These are phyloP conservation scores for Stephanodiscus triporus DNA, from an alignment of 108 stramenopile species.

Conservation along the genomic window DNA sequence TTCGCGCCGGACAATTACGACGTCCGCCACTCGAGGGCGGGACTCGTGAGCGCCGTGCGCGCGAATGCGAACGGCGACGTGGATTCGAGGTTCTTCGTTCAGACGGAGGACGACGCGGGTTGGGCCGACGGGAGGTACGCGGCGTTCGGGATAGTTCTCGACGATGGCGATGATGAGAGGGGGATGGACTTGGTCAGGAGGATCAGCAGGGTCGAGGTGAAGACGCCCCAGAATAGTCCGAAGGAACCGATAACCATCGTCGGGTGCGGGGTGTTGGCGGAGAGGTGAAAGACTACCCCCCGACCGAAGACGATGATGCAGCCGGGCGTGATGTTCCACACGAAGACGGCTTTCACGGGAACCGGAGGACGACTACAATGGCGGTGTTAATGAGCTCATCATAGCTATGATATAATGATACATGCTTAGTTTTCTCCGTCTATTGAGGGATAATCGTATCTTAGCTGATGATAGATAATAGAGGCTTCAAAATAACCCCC, in stretches of 20 bases:
- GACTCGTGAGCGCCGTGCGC: slow-evolving; percentile 59
- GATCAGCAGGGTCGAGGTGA: slow-evolving; percentile 65
- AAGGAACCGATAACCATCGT: slow-evolving; percentile 57
- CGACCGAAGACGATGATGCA: too few relatives aligned
- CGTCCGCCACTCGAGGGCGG: slow-evolving; percentile 62
- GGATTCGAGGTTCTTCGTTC: slow-evolving; percentile 76
- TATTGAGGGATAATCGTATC: too few relatives aligned
- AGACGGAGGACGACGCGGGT: slow-evolving; percentile 62
- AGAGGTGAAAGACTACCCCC: too few relatives aligned
- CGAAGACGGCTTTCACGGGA: too few relatives aligned
- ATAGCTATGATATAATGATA: too few relatives aligned
- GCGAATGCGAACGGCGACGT: slow-evolving; percentile 42
- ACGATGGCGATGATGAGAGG: slow-evolving; percentile 24
- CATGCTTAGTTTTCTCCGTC: too few relatives aligned
- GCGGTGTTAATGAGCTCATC: too few relatives aligned
- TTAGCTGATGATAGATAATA: too few relatives aligned
- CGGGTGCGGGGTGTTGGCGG: slow-evolving; percentile 31
- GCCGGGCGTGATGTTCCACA: too few relatives aligned
- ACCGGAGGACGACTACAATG: too few relatives aligned
- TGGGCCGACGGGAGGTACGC: slow-evolving; percentile 83
- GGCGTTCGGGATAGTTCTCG: slow-evolving; percentile 70
- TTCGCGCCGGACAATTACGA: slow-evolving; percentile 73
- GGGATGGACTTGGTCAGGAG: slow-evolving; percentile 57
- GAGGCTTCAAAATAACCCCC: too few relatives aligned
- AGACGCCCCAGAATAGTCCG: slow-evolving; percentile 67